Base-by-base conservation (phyloP, 1,284 basidiomycete species). In the Sporisorium scitamineum region DNA sequence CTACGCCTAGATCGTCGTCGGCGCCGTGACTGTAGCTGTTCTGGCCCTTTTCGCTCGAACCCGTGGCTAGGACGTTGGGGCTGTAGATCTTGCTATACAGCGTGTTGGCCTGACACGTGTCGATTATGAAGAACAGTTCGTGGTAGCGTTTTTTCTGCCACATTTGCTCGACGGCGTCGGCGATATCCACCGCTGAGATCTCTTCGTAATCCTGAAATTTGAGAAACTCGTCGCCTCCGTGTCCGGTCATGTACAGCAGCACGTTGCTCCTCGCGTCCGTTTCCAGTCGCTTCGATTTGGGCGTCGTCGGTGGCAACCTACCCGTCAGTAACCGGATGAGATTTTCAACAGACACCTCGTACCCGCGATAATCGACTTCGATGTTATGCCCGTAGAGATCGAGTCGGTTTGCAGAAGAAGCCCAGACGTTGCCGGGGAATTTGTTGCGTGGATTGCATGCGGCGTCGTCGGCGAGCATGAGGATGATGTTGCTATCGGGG, bases 201-300 rank as follows among this genome's bases (percentile, higher is more conserved):
- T 99, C 97, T 86, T 99, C 96, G 84, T 94, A 94, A 86, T 99
- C 96, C 85, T 99, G 96, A 85, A 99, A 99, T 86, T 99, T 99
- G 79, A 99, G 90, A 85, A 99, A 99, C 86, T 97, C 96, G 80
- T 97, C 93, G 0, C 96, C 96, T 5, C 97, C 96, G 80, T 99
- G 96, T 0, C 96, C 97, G 0, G 97, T 97, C 93, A 99, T 93
- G 86, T 97, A 99, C 26, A 99, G 90, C 84, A 99, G 97, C 63
- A 99, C 89, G 83, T 99, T 99, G 8, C 93, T 95, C n/a, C 91
- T 88, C 59, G 94, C 91, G 80, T 99, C 95, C 0, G 92, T 92
- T 29, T 97, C 88, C 1, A 99, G 89, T 11, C 96, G 91, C 85
- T 99, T 99, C 0, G 92, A 94, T 3, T 93, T 91, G 0, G 97